A percentile compares a stretch with the other conserved stretches of the same genome.
Conservation (phyloP, 768 basidiomycete species). For the Tubosaeta brunneosetosa region DNA sequence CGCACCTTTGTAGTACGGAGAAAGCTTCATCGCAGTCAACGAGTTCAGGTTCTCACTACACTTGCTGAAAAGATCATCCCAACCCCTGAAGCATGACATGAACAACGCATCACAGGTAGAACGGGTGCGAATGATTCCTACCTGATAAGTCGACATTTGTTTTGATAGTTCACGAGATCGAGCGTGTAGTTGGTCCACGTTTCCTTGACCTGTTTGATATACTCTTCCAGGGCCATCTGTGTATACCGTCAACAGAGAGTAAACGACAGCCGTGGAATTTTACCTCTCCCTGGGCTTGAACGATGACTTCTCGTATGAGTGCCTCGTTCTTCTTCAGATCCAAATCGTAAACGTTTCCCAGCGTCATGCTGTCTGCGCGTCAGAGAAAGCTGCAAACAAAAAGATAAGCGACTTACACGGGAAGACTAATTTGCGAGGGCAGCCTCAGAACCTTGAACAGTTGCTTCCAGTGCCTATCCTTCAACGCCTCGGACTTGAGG, state of each 20-base stretch:
- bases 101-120: not conserved
- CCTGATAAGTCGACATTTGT: constrained; percentile 94
- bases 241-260: constrained; percentile 16
- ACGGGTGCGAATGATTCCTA: constrained; percentile 25
- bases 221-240: constrained; percentile 93
- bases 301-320: constrained; percentile 89
- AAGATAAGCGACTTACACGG: constrained; percentile 48
- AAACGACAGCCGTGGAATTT: constrained; percentile 3
- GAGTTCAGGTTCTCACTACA: constrained; percentile 98
- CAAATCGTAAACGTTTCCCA: constrained; percentile 95
- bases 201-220: constrained; percentile 94
- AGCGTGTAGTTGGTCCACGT: constrained; percentile 94
- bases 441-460: constrained; percentile 85
- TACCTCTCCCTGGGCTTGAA: constrained; percentile 97
- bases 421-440: constrained; percentile 69
- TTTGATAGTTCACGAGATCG: constrained; percentile 97
- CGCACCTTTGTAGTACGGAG: constrained; percentile 95
- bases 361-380: constrained; percentile 66
- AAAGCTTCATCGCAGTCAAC: constrained; percentile 93
- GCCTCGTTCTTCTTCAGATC: constrained; percentile 92
- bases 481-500: constrained; percentile 93
- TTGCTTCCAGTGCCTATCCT: constrained; percentile 98
- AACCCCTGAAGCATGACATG: constrained; percentile 54
- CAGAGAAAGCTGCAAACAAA: constrained; percentile 1
- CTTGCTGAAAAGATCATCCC: constrained; percentile 96